phyloP scores from a whole-genome alignment of 2,329 filamentous ascomycete species.

The Diaporthe batatas region DNA sequence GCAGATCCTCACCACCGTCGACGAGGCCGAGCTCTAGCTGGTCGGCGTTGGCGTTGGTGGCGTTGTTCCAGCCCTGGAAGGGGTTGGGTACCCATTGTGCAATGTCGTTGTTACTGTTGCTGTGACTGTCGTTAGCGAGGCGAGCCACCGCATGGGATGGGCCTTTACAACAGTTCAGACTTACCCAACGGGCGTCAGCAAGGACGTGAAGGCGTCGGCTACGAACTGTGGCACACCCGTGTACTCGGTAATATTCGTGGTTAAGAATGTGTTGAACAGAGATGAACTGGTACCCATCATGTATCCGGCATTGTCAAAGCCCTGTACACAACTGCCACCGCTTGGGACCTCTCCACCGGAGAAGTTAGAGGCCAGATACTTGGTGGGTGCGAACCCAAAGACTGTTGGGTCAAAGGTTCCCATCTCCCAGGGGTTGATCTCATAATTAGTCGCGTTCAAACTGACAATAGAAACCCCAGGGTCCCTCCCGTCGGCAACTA shows the following conservation, averaged over 20 bases:
- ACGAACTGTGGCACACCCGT: conserved; percentile 63
- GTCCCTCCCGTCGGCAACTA: conserved; percentile 62
- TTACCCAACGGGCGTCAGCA: conserved; percentile 66
- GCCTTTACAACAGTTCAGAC: background rate
- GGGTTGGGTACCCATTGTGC: conserved; percentile 72
- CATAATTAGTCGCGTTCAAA: conserved; percentile 72
- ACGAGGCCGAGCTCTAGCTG: conserved; percentile 58
- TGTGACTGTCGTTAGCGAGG: background rate
- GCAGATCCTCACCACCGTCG: conserved; percentile 63
- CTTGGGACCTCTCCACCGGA: conserved; percentile 66
- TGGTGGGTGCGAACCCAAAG: conserved; percentile 70
- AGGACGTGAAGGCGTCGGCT: conserved; percentile 60
- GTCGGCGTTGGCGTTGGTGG: conserved; percentile 53
- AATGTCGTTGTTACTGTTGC: conserved; percentile 62
- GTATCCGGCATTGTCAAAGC: conserved; percentile 86
- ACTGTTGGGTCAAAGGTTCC: conserved; percentile 73
- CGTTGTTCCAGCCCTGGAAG: conserved; percentile 66
- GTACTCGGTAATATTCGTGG: conserved; percentile 68
- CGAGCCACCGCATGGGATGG: too few species aligned
- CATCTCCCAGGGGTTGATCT: conserved; percentile 76
- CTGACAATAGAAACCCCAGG: conserved; percentile 59
- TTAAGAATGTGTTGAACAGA: conserved; percentile 84
- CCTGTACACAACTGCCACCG: conserved; percentile 75
- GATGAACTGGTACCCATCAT: conserved; percentile 89
- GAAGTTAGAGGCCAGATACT: conserved; percentile 72